Percentiles rank a stretch among this genome's conserved stretches.
Conservation (phyloP, 2,329 filamentous ascomycete genomes). For the Aspergillus tamarii region DNA sequence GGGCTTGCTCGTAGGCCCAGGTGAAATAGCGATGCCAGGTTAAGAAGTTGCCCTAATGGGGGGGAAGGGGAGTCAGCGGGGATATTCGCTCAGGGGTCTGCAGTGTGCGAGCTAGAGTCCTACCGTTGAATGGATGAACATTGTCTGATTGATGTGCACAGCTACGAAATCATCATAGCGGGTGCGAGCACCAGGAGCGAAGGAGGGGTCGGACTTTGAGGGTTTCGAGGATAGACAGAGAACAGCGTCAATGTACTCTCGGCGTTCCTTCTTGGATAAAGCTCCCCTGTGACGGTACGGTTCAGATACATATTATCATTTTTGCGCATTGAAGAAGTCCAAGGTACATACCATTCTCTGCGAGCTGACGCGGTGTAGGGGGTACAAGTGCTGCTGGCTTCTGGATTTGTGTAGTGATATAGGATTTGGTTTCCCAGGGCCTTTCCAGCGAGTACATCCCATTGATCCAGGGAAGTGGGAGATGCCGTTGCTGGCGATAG, state of each 20-base stretch:
- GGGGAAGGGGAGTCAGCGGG: background rate
- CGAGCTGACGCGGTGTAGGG: slow-evolving; percentile 18
- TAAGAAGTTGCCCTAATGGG: slow-evolving; percentile 36
- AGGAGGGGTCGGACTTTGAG: slow-evolving; percentile 20
- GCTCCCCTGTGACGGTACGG: slow-evolving; percentile 4
- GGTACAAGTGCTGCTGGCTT: slow-evolving; percentile 14
- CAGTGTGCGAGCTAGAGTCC: background rate
- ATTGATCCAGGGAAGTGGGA: slow-evolving; percentile 11
- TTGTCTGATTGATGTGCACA: slow-evolving; percentile 54
- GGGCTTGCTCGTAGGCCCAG: slow-evolving; percentile 47
- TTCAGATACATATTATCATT: background rate
- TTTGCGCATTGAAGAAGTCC: background rate
- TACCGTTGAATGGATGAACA: slow-evolving; percentile 46
- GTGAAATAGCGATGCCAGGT: slow-evolving; percentile 51
- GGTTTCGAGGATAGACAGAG: slow-evolving; percentile 41
- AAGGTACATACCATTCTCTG: slow-evolving; percentile 21
- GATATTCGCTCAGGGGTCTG: background rate
- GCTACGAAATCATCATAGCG: slow-evolving; percentile 58
- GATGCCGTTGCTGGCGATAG: slow-evolving; percentile 10
- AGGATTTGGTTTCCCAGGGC: slow-evolving; percentile 14
- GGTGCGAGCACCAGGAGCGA: slow-evolving; percentile 48
- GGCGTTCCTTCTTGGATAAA: slow-evolving; percentile 6
- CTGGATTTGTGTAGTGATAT: slow-evolving; percentile 14
- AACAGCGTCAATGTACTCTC: slow-evolving; percentile 50
- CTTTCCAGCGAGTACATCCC: slow-evolving; percentile 17